Percentiles rank a stretch among this genome's conserved stretches.
These are phyloP conservation scores for Euptelea pleiosperma DNA, from an alignment of 164 flowering plant genomes.

Conservation along the genomic window DNA sequence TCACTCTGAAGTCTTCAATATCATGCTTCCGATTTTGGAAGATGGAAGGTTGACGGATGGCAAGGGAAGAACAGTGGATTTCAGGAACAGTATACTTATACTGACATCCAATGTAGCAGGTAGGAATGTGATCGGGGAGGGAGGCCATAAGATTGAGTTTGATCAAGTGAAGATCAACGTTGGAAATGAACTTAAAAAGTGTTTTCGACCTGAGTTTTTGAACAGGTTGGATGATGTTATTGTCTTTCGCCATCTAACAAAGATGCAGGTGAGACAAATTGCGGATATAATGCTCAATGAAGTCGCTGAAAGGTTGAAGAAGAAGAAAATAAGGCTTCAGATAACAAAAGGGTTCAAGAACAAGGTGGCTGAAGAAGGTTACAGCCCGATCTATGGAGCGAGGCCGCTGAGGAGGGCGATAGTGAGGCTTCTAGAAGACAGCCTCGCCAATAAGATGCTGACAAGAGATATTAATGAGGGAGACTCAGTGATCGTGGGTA, in stretches of 20 bases:
- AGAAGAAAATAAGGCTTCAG: constrained; percentile 30
- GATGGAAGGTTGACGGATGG: constrained; percentile 28
- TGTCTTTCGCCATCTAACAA: constrained; percentile 35
- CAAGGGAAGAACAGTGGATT: constrained; percentile 25
- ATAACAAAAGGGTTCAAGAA: constrained; percentile 35
- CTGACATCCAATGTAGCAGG: constrained; percentile 29
- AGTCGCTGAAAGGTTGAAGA: constrained; percentile 39
- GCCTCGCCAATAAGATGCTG: constrained; percentile 41
- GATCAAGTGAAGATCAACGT: constrained; percentile 25
- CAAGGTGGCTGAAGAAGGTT: constrained; percentile 39
- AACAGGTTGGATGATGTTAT: constrained; percentile 47
- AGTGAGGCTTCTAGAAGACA: constrained; percentile 43
- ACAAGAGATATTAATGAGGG: constrained; percentile 40
- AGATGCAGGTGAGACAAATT: constrained; percentile 32
- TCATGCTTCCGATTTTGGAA: constrained; percentile 29
- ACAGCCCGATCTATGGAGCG: constrained; percentile 45
- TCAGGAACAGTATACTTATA: constrained; percentile 23
- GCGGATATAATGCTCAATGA: constrained; percentile 37
- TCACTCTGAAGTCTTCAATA: constrained; percentile 19
- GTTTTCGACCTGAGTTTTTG: constrained; percentile 38
- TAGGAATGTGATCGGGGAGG: constrained; percentile 26
- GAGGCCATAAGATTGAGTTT: constrained; percentile 14
- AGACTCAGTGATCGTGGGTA: constrained; percentile 35
- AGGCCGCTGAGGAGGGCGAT: constrained; percentile 41
- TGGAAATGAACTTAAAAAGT: constrained; percentile 30